Percentiles rank a stretch among this genome's conserved stretches.
These are phyloP conservation scores for Acanthamoeba polyphaga DNA, from an alignment of 208 protist genomes.

Conservation along the genomic window DNA sequence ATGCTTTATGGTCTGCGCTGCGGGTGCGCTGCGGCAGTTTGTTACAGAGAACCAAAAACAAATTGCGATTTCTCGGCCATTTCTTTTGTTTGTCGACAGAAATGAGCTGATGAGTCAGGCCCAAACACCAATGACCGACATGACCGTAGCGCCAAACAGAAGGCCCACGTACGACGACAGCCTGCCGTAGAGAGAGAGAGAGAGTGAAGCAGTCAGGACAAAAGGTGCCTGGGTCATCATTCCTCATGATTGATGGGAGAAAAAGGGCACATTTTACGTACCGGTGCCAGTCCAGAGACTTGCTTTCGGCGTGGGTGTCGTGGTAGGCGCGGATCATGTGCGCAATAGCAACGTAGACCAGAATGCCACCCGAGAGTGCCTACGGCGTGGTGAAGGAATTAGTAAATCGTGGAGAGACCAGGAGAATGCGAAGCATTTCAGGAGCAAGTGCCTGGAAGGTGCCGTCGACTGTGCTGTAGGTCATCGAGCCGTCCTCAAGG, in stretches of 20 bases:
- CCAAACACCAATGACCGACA: conserved; percentile 66
- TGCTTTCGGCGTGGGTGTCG: not conserved
- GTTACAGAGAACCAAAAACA: too few species aligned
- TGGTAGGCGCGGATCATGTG: conserved; percentile 45
- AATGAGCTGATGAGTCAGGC: not conserved
- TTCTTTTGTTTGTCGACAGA: not conserved
- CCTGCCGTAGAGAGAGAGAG: too few species aligned
- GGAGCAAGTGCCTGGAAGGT: not conserved
- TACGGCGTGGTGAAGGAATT: not conserved
- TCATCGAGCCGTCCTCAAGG: not conserved
- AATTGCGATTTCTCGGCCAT: too few species aligned
- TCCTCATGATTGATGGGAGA: too few species aligned
- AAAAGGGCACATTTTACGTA: too few species aligned
- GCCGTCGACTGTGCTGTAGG: conserved; percentile 42
- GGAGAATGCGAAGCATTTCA: too few species aligned
- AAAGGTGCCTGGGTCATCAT: too few species aligned
- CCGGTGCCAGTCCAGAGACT: not conserved
- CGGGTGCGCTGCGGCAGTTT: too few species aligned
- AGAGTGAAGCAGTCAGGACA: not conserved
- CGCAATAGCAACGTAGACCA: conserved; percentile 1
- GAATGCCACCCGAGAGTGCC: conserved; percentile 47
- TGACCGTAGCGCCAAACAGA: not conserved
- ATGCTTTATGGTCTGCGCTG: too few species aligned
- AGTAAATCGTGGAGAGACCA: not conserved
- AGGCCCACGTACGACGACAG: conserved; percentile 41